Conservation (phyloP, 495 filamentous ascomycete species). For the Annulohypoxylon bovei region DNA sequence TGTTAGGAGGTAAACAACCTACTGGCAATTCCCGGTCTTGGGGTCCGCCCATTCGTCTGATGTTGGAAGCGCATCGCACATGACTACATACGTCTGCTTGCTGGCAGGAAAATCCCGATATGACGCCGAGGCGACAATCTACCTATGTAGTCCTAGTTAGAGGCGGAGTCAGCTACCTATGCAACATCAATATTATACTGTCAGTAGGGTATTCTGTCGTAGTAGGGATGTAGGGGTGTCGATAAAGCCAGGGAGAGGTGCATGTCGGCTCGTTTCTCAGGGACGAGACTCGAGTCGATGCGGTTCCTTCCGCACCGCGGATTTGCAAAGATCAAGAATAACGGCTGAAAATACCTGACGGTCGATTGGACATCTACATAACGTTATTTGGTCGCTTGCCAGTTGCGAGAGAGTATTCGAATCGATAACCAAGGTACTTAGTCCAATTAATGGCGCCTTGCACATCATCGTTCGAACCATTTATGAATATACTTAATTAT, state of each 20-base stretch:
- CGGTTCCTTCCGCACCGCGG: not conserved
- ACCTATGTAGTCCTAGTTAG: conserved; percentile 2
- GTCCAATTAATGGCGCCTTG: not conserved
- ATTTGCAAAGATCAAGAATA: not conserved
- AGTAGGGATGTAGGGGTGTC: conserved; percentile 6
- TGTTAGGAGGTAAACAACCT: conserved; percentile 11
- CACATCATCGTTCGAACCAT: not conserved
- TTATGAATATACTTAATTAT: not conserved
- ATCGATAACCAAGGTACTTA: not conserved
- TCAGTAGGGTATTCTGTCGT: not conserved
- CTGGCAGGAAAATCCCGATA: conserved; percentile 30
- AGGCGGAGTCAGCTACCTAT: conserved; percentile 6
- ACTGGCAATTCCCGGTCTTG: conserved; percentile 35
- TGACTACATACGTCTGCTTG: conserved; percentile 33
- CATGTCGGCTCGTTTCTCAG: not conserved
- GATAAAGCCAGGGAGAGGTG: not conserved
- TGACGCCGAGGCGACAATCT: conserved; percentile 28
- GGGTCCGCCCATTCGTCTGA: conserved; percentile 25
- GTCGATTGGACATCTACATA: not conserved
- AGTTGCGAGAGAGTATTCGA: not conserved
- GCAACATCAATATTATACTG: conserved; percentile 4
- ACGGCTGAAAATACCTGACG: not conserved
- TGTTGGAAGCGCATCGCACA: conserved; percentile 23
- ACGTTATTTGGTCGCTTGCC: not conserved
- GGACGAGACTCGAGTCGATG: not conserved